Base-by-base conservation (phyloP, 192 early-diverging fungal species). In the Entrophospora sp. region DNA sequence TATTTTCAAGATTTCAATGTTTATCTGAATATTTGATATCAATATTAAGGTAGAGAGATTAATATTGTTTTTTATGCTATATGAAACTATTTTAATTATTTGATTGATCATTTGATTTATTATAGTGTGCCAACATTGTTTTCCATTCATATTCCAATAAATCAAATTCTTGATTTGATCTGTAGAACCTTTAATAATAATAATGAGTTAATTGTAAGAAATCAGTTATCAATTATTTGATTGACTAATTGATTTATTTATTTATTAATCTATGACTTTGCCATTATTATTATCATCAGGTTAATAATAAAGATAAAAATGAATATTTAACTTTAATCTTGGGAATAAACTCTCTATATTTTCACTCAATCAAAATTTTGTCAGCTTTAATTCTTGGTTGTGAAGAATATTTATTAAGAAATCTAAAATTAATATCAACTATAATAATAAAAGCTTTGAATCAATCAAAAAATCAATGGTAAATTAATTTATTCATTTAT, bases 91-190 rank as follows among this genome's bases (percentile, higher is more conserved):
- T 68, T 73, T 13, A 25, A 35, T 13, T 72, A 68, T 66, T 48
- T 68, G 18, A 65, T 61, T 49, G 51, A 46, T 37, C 20, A 64
- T 55, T 48, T 56, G 4, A 61, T 59, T 16, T 70, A 61, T 27
- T 45, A 40, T 64, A 81, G 80, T n/a, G 71, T 72, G 20, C 68
- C 74, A 18, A 78, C 71, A 31, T 52, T 58, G 22, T 51, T 72
- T 0, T 48, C 73, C 18, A 77, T 84, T 18, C 69, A 74, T 48
- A 53, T 84, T 18, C 82, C 82, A 8, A 72, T 84, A 22, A 73
- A 72, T 60, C 71, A 75, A 38, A 30, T 84, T 18, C 55, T 84
- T 2, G 75, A 79, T 40, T 69, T 82, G 25, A 46, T 79, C 32
- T 77, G 73, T 20, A 71, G 82, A 22, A 65, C 77, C 16, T 81